A percentile compares a stretch with the other conserved stretches of the same genome.
These are phyloP conservation scores for Annulohypoxylon stygium DNA, from an alignment of 495 filamentous ascomycete genomes.

Conservation along the genomic window DNA sequence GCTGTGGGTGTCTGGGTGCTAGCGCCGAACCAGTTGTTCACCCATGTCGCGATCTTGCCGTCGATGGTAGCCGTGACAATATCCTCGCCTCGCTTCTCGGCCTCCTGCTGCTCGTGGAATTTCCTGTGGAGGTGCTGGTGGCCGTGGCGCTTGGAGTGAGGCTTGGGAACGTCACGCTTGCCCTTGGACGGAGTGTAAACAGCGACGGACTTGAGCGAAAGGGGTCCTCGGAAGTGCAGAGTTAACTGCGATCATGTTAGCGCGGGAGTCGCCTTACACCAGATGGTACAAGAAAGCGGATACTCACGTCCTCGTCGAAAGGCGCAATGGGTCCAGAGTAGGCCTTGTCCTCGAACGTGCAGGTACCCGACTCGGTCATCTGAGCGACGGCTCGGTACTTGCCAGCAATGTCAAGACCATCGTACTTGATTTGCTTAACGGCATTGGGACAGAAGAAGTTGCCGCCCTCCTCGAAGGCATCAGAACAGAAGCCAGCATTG, in stretches of 20 bases:
- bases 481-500: conserved; percentile 46
- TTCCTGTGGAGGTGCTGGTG: conserved; percentile 54
- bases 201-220: conserved; percentile 72
- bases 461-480: conserved; percentile 51
- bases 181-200: conserved; percentile 65
- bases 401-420: conserved; percentile 67
- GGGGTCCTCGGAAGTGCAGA: conserved; percentile 76
- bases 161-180: conserved; percentile 47
- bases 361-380: conserved; percentile 71
- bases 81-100: conserved; percentile 34
- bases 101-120: conserved; percentile 47
- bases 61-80: conserved; percentile 72
- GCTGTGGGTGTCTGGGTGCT: conserved; percentile 37
- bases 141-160: conserved; percentile 54
- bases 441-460: conserved; percentile 69
- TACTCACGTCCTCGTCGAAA: conserved; percentile 73
- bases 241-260: conserved; percentile 66
- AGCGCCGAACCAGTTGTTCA: conserved; percentile 68
- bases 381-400: conserved; percentile 68
- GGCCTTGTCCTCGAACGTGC: conserved; percentile 58
- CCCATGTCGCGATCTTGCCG: conserved; percentile 71
- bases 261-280: conserved; percentile 5
- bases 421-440: conserved; percentile 71
- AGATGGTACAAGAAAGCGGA: conserved; percentile 5
- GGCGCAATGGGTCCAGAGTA: conserved; percentile 73